Base-by-base conservation (phyloP, 2,329 filamentous ascomycete species). In the Iodosphaeria phyllophila region DNA sequence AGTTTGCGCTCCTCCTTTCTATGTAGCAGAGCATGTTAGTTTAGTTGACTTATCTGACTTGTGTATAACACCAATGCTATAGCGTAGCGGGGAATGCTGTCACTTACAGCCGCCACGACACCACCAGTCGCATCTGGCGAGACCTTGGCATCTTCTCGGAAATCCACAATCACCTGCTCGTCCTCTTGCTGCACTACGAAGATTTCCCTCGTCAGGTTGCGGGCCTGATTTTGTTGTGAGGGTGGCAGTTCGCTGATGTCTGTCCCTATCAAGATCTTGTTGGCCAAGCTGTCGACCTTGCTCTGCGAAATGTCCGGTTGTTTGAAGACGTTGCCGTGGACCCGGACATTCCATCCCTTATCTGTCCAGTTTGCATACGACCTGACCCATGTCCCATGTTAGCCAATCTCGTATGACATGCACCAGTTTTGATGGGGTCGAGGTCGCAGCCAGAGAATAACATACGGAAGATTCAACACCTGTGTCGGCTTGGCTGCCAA, bases 321-420 rank as follows among this genome's bases (percentile, higher is more conserved):
- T 46, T 82, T 83, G 57, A 73, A 84, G n/a, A 83, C 71, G 39
- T 82, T 82, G 35, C 77, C 78, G 35, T 76, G 77, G 32, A 83
- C 66, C 15, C 75, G 62, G 4, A 83, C 59, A 32, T 72, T 79
- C 78, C 78, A 84, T 17, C 74, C 74, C 29, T 68, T 48, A n/a
- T 71, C 56, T 2, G 77, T 83, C 69, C 74, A 84, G 34, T 84
- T 84, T n/a, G 60, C 77, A 35, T 75, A 75, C 8, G 56, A 54
- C 8, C 22, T 27, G 19, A 2, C 13, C 12, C 9, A 11, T n/a
- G 55, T 60, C n/a, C n/a, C n/a, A 11, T 14, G 13, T 18, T 35
- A 9, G 14, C 18, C n/a, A 8, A 8, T 8, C 10, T 8, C 8
- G n/a, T 26, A 39, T 34, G 23, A 31, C 5, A 9, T 6, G 17